Evolutionary conservation across 371 early-diverging fungal genomes (phyloP).

Genomic region (Actinomucor elegans): DNA sequence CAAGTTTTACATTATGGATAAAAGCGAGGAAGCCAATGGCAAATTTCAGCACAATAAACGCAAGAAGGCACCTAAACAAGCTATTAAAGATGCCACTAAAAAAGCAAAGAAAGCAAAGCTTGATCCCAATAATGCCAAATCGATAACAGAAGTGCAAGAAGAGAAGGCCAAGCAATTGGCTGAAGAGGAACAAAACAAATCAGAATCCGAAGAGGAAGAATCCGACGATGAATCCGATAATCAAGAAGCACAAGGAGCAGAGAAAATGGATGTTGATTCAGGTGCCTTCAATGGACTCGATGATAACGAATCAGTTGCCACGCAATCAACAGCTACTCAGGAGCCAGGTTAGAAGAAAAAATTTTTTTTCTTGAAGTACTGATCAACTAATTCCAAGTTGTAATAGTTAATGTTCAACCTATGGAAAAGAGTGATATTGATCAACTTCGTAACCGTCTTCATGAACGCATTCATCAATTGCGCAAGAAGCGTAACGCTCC

Average conservation of each 20-base stretch:
- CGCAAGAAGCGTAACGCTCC: conserved; percentile 70
- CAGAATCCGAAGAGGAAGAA: conserved; percentile 25
- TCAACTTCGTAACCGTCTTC: conserved; percentile 70
- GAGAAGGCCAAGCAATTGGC: conserved; percentile 24
- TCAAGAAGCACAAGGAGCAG: conserved; percentile 36
- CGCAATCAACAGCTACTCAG: conserved; percentile 27
- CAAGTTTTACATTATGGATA: conserved; percentile 66
- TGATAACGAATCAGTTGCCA: conserved; percentile 35
- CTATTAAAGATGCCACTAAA: conserved; percentile 73
- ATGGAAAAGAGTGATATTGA: conserved; percentile 53
- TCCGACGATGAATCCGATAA: conserved; percentile 24
- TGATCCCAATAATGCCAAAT: conserved; percentile 27
- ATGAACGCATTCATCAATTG: conserved; percentile 68
- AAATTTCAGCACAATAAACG: conserved; percentile 73
- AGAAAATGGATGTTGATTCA: conserved; percentile 29
- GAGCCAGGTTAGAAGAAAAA: conserved; percentile 21
- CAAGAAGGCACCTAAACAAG: conserved; percentile 76
- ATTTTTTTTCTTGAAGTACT: too few species aligned
- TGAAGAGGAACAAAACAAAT: conserved; percentile 31
- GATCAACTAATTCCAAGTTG: too few species aligned
- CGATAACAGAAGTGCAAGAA: conserved; percentile 23
- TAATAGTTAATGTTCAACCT: conserved; percentile 23
- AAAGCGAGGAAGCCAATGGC: conserved; percentile 51
- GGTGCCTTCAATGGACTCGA: conserved; percentile 29
- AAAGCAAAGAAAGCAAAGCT: conserved; percentile 76